These are phyloP conservation scores for Trifolium repens DNA, from an alignment of 306 rosid species.

Conservation along the genomic window DNA sequence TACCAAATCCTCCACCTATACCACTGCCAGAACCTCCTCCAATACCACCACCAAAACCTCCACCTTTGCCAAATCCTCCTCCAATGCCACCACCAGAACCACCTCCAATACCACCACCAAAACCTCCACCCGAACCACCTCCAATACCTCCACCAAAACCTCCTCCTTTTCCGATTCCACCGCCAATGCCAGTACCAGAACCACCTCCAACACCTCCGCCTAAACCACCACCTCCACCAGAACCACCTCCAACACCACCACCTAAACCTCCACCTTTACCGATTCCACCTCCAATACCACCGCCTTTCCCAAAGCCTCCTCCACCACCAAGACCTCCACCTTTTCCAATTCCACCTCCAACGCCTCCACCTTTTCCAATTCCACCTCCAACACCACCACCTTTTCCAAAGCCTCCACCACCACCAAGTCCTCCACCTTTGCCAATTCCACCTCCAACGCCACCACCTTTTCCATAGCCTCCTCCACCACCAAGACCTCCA, in stretches of 20 bases:
- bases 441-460: slow-evolving; percentile 32
- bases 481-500: slow-evolving; percentile 29
- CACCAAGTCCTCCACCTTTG: slow-evolving; percentile 17
- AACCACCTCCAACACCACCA: slow-evolving; percentile 38
- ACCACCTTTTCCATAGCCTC: slow-evolving; percentile 37
- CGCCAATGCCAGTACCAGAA: background rate
- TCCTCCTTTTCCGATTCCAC: slow-evolving; percentile 31
- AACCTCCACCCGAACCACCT: slow-evolving; percentile 44
- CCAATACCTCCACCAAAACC: slow-evolving; percentile 45
- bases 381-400: slow-evolving; percentile 40
- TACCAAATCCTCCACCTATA: slow-evolving; percentile 35
- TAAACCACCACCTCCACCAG: slow-evolving; percentile 33
- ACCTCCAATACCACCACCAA: slow-evolving; percentile 50
- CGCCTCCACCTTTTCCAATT: slow-evolving; percentile 34
- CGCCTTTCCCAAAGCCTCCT: slow-evolving; percentile 36
- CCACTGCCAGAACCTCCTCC: slow-evolving; percentile 48
- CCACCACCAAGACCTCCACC: slow-evolving; percentile 54
- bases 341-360: slow-evolving; percentile 44
- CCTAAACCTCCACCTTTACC: slow-evolving; percentile 32
- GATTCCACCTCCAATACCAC: slow-evolving; percentile 18
- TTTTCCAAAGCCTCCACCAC: slow-evolving; percentile 33
- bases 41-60: slow-evolving; percentile 42
- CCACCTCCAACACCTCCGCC: slow-evolving; percentile 36
- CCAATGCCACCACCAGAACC: slow-evolving; percentile 39
- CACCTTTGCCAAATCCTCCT: slow-evolving; percentile 29